These are phyloP conservation scores for Trebouxia sp. DNA, from an alignment of 139 green algal species.

Conservation along the genomic window DNA sequence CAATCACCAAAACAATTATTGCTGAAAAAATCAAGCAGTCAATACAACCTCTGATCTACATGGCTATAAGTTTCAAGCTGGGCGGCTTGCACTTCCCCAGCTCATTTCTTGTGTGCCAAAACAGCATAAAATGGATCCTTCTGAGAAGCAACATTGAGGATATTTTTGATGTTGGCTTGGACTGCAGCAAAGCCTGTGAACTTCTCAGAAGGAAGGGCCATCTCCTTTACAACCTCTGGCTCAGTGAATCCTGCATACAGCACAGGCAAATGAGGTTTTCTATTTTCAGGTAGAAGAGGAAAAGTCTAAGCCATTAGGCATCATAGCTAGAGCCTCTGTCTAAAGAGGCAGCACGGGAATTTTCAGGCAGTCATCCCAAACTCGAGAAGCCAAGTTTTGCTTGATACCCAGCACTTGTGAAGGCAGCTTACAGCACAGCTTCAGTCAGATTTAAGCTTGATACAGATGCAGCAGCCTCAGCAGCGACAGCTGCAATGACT, in stretches of 20 bases:
- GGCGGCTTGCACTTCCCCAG: background rate
- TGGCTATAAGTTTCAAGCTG: background rate
- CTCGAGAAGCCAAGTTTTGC: no score
- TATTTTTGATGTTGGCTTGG: slow-evolving; percentile 15
- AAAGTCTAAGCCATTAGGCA: no score
- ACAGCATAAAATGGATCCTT: slow-evolving; percentile 85
- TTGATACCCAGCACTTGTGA: no score
- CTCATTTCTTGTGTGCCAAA: slow-evolving; percentile 55
- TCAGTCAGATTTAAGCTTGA: no score
- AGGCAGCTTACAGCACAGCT: no score
- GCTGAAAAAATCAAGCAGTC: background rate
- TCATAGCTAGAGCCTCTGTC: no score
- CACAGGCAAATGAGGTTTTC: no score
- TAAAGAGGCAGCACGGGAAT: no score
- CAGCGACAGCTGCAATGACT: no score
- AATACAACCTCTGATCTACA: background rate
- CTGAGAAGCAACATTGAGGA: slow-evolving; percentile 28
- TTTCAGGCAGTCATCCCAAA: no score
- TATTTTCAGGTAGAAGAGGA: no score
- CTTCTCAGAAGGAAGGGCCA: slow-evolving; percentile 36
- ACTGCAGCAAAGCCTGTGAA: background rate
- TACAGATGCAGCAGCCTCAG: no score
- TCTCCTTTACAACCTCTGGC: slow-evolving; percentile 61
- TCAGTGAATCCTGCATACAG: slow-evolving; percentile 57
- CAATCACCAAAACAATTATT: background rate